Percentiles rank a stretch among this genome's conserved stretches.
Conservation (phyloP, 1,139 yeast species). For the Saccharomyces hybrid region DNA sequence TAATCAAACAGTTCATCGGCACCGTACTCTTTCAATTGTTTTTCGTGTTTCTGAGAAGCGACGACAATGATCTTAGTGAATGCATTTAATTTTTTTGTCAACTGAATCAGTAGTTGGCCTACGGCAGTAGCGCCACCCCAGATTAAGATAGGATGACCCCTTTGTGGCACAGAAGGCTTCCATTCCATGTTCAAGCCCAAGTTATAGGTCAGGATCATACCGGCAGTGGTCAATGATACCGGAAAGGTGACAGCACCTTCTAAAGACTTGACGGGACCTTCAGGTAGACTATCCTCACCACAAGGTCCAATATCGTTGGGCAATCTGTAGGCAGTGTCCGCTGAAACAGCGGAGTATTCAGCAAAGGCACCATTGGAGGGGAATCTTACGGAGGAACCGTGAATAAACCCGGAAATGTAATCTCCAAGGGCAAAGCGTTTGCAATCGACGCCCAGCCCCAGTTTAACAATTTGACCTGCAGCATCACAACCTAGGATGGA, state of each 20-base stretch:
- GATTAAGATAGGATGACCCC: slow-evolving; percentile 35
- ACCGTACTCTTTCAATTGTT: slow-evolving; percentile 36
- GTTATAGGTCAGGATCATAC: slow-evolving; percentile 24
- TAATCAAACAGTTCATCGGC: slow-evolving; percentile 59
- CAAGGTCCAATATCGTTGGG: slow-evolving; percentile 6
- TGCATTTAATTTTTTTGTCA: slow-evolving; percentile 37
- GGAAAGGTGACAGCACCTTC: slow-evolving; percentile 60
- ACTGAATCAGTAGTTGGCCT: slow-evolving; percentile 43
- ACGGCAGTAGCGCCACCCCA: slow-evolving; percentile 57
- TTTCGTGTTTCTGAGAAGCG: slow-evolving; percentile 41
- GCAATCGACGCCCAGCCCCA: slow-evolving; percentile 46
- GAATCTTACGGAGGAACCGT: slow-evolving; percentile 37
- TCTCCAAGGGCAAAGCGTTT: slow-evolving; percentile 44
- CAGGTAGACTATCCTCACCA: slow-evolving; percentile 7
- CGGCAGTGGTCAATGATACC: slow-evolving; percentile 45
- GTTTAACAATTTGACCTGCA: slow-evolving; percentile 50
- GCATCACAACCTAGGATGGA: slow-evolving; percentile 50
- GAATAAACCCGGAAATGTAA: slow-evolving; percentile 42
- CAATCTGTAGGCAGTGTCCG: slow-evolving; percentile 33
- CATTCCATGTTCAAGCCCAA: slow-evolving; percentile 22
- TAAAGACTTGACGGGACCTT: slow-evolving; percentile 40
- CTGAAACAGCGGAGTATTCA: slow-evolving; percentile 43
- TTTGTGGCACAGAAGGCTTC: slow-evolving; percentile 24
- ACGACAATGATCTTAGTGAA: slow-evolving; percentile 42
- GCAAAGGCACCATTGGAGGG: slow-evolving; percentile 53